Evolutionary conservation across 2,329 filamentous ascomycete species (phyloP), one percentile per base, ranked within the genome.

Genomic region (Fusarium sp.): DNA sequence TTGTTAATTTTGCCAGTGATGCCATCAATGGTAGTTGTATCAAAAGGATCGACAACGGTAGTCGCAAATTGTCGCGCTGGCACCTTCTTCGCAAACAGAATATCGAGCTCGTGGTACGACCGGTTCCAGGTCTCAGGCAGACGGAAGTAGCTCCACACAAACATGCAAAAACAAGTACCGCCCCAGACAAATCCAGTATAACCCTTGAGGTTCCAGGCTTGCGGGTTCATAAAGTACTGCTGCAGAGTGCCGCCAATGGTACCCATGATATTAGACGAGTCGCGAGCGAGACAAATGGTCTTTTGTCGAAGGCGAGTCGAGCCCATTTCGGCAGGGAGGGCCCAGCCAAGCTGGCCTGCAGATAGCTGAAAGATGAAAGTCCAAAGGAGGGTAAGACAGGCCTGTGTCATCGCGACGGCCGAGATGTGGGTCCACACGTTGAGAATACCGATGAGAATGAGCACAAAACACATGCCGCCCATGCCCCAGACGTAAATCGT

Each of bases 61-160:
- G n/a, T 66, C n/a, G 63, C 50, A 63, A 69, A 69, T 38, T 69
- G 27, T 4, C 67, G 45, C 2, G 67, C 63, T 6, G 63, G 50
- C 15, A 69, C 38, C 30, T 38, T 63, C 35, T 65, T 62, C 30
- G 45, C 63, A 59, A 69, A 69, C 20, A 69, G 58, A n/a, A 69
- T 32, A 58, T 69, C 67, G 14, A 66, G 45, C 37, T 70, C 68
- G 17, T 68, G 58, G 59, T 68, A 70, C 15, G 68, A 63, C 27
- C 68, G 35, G 47, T 70, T 61, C 68, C 59, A 63, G 87, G n/a
- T 85, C 79, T 90, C 88, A 14, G 86, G 87, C 12, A 88, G 78
- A 38, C 85, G 86, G 76, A 87, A 83, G 71, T 84, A 86, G 73
- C 87, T 79, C 79, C 78, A 81, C 57, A 76, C 50, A 43, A 78